A percentile compares a stretch with the other conserved stretches of the same genome.
Evolutionary conservation across 225 moss, liverwort and hornwort species (phyloP).

Genomic region (Bryum argenteum): DNA sequence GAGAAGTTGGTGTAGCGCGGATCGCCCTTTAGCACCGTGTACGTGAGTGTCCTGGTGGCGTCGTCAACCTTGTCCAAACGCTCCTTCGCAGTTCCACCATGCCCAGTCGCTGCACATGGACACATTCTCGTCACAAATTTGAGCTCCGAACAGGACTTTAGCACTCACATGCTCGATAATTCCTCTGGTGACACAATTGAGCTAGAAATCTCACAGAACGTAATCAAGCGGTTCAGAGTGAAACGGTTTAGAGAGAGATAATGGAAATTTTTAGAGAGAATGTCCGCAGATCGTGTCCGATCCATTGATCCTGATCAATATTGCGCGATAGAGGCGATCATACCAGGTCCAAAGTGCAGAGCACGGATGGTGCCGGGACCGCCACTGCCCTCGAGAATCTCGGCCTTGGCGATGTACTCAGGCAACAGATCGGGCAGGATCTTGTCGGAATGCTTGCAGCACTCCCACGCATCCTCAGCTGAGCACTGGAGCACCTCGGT

Average conservation of each 20-base stretch:
- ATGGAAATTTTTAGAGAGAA: neutral
- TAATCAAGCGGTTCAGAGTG: neutral
- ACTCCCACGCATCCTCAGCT: no score
- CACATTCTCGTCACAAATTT: no score
- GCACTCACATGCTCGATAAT: no score
- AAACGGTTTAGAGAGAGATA: neutral
- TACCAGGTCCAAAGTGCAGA: constrained; percentile 34
- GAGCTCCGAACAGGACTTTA: neutral
- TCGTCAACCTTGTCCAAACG: constrained; percentile 35
- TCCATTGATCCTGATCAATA: no score
- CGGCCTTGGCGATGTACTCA: no score
- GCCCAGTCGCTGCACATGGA: constrained; percentile 20
- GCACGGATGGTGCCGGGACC: constrained; percentile 16
- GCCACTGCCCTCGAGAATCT: no score
- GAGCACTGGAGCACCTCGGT: constrained; percentile 27
- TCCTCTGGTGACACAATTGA: neutral
- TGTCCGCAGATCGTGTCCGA: neutral
- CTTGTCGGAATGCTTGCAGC: no score
- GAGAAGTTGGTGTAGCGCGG: constrained; percentile 30
- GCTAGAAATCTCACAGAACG: neutral
- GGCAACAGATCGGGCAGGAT: no score
- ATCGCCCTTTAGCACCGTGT: constrained; percentile 38
- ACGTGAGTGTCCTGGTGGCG: constrained; percentile 27
- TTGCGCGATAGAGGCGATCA: neutral
- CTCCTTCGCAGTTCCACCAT: constrained; percentile 32